Evolutionary conservation across 176 grass and related monocot species (phyloP).

Genomic region (Zea mays): DNA sequence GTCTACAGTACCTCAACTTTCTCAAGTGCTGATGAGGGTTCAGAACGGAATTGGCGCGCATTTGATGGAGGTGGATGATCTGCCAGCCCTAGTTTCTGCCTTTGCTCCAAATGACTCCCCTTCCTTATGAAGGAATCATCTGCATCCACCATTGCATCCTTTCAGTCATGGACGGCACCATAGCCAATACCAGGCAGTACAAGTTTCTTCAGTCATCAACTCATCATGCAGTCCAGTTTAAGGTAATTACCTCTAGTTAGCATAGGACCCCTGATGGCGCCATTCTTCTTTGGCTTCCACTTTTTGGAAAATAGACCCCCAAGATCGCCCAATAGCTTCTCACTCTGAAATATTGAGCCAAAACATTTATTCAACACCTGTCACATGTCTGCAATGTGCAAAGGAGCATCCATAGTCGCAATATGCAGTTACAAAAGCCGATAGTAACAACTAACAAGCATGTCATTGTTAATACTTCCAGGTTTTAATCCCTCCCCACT

Average conservation of each 20-base stretch:
- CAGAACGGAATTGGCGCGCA: slow-evolving; percentile 46
- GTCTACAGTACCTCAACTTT: slow-evolving; percentile 70
- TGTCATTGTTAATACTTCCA: neutral
- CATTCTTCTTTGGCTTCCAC: slow-evolving; percentile 81
- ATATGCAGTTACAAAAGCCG: neutral
- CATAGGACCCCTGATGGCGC: slow-evolving; percentile 66
- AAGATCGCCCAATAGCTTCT: slow-evolving; percentile 84
- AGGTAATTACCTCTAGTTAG: slow-evolving; percentile 60
- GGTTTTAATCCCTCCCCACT: neutral
- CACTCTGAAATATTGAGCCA: slow-evolving; percentile 44
- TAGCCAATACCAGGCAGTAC: neutral
- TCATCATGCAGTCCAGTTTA: slow-evolving; percentile 7
- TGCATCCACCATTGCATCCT: slow-evolving; percentile 27
- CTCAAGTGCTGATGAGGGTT: slow-evolving; percentile 51
- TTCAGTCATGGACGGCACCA: slow-evolving; percentile 15
- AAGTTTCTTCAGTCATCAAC: neutral
- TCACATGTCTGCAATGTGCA: neutral
- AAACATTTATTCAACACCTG: neutral
- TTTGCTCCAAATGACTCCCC: slow-evolving; percentile 76
- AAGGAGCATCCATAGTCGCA: neutral
- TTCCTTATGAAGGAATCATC: slow-evolving; percentile 81
- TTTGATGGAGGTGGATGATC: slow-evolving; percentile 44
- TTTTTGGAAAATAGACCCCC: slow-evolving; percentile 88
- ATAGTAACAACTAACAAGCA: neutral
- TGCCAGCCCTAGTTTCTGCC: slow-evolving; percentile 63